These are phyloP conservation scores for Tanacetum coccineum DNA, from an alignment of 129 eudicot genomes.

Conservation along the genomic window DNA sequence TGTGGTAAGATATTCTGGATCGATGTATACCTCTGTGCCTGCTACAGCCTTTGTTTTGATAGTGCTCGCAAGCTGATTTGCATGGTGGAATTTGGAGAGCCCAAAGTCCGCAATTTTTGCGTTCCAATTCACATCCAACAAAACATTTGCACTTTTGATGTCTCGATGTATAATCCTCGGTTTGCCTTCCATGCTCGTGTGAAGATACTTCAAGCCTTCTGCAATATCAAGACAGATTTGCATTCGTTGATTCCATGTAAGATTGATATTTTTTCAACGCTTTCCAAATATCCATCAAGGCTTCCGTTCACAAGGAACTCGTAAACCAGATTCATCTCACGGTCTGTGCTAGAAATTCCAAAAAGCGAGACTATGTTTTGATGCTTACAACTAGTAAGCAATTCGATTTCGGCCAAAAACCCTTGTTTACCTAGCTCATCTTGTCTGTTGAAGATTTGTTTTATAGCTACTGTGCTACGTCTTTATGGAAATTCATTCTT, in stretches of 20 bases:
- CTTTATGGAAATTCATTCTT: neutral
- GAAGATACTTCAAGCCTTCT: neutral
- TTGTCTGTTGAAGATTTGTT: neutral
- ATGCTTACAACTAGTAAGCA: slow-evolving; percentile 4
- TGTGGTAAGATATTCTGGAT: neutral
- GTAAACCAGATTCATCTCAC: slow-evolving; percentile 6
- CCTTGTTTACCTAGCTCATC: neutral
- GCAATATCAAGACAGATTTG: slow-evolving; percentile 15
- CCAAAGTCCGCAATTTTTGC: slow-evolving; percentile 19
- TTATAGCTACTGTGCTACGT: slow-evolving; percentile 10
- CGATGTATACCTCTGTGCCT: neutral
- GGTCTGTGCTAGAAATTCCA: neutral
- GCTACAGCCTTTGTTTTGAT: neutral
- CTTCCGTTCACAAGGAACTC: slow-evolving; percentile 1
- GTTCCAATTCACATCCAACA: slow-evolving; percentile 9
- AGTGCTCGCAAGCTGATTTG: neutral
- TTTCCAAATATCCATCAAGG: neutral
- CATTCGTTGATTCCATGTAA: neutral
- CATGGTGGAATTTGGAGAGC: slow-evolving; percentile 9
- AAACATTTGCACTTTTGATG: neutral
- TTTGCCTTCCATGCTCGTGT: neutral
- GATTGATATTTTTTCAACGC: neutral
- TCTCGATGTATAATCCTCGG: slow-evolving; percentile 1
- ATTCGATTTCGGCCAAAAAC: slow-evolving; percentile 2
- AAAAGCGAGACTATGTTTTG: neutral